Percentiles rank a stretch among this genome's conserved stretches.
phyloP scores from a whole-genome alignment of 441 rosid genomes.

The Corymbia citriodora region DNA sequence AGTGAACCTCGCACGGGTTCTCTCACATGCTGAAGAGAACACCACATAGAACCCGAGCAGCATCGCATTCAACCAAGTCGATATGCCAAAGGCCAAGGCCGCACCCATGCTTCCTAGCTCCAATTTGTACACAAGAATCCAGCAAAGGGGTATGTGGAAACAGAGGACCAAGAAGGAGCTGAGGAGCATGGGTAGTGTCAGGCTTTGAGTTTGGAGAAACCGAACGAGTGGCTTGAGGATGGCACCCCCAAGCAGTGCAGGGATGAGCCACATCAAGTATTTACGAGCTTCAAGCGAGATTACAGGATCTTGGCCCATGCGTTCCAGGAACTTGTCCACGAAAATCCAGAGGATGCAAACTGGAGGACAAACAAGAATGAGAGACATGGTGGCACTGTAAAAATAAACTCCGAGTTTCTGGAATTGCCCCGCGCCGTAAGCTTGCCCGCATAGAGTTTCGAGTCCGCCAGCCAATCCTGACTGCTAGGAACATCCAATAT shows the following conservation, averaged over 20 bases:
- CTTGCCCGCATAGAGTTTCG: constrained; percentile 67
- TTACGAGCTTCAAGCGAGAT: constrained; percentile 36
- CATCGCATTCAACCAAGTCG: constrained; percentile 42
- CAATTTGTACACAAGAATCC: constrained; percentile 39
- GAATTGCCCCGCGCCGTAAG: constrained; percentile 47
- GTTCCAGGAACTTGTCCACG: constrained; percentile 29
- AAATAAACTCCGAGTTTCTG: constrained; percentile 42
- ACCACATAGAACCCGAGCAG: constrained; percentile 34
- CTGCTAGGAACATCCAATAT: constrained; percentile 10
- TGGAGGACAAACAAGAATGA: constrained; percentile 26
- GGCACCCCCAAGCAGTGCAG: constrained; percentile 40
- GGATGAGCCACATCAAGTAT: constrained; percentile 45
- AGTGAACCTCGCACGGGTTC: constrained; percentile 15
- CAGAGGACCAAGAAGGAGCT: constrained; percentile 27
- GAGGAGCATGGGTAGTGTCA: constrained; percentile 39
- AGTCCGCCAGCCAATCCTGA: constrained; percentile 54
- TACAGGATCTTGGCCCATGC: constrained; percentile 46
- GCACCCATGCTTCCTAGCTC: constrained; percentile 36
- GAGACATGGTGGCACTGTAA: constrained; percentile 34
- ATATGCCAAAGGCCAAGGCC: constrained; percentile 35
- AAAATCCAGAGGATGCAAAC: constrained; percentile 43
- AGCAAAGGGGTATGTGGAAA: constrained; percentile 36
- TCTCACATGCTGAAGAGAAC: constrained; percentile 33
- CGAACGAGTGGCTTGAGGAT: constrained; percentile 35
- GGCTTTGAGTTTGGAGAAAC: constrained; percentile 45